Evolutionary conservation across 1,139 yeast species (phyloP).

Genomic region (Blastobotrys ciferrii): DNA sequence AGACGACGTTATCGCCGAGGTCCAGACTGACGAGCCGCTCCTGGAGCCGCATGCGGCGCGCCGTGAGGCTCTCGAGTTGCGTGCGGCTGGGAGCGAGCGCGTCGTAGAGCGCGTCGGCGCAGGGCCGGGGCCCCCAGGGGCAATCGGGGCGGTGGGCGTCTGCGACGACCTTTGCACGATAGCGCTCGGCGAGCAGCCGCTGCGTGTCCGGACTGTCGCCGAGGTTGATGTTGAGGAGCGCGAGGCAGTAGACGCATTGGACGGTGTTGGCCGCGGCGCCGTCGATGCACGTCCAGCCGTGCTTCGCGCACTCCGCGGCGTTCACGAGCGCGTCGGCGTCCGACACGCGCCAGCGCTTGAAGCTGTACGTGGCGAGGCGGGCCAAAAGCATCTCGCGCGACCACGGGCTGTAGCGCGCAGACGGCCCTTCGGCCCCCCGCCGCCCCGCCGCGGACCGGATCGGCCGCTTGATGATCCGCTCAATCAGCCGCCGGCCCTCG

Average conservation of each 20-base stretch:
- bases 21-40: no score
- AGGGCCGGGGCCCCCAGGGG: conserved; percentile 21
- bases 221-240: conserved; percentile 19
- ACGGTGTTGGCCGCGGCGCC: conserved; percentile 18
- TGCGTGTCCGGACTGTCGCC: conserved; percentile 19
- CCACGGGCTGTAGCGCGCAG: conserved; percentile 25
- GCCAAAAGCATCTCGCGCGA: conserved; percentile 22
- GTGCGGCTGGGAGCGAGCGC: conserved; percentile 13
- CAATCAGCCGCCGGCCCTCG: background rate
- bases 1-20: background rate
- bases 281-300: conserved; percentile 21
- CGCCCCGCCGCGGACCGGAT: background rate
- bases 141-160: conserved; percentile 19
- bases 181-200: conserved; percentile 14
- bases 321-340: conserved; percentile 13
- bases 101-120: conserved; percentile 18
- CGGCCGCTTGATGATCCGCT: conserved; percentile 8
- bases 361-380: conserved; percentile 22
- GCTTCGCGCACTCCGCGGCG: conserved; percentile 23
- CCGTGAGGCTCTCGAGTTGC: conserved; percentile 8
- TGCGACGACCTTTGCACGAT: conserved; percentile 14
- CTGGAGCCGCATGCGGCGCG: background rate
- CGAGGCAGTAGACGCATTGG: conserved; percentile 23
- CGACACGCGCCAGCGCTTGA: conserved; percentile 25
- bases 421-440: background rate